These are phyloP conservation scores for Tripterygium wilfordii DNA, from an alignment of 177 flowering plant genomes.

Conservation along the genomic window DNA sequence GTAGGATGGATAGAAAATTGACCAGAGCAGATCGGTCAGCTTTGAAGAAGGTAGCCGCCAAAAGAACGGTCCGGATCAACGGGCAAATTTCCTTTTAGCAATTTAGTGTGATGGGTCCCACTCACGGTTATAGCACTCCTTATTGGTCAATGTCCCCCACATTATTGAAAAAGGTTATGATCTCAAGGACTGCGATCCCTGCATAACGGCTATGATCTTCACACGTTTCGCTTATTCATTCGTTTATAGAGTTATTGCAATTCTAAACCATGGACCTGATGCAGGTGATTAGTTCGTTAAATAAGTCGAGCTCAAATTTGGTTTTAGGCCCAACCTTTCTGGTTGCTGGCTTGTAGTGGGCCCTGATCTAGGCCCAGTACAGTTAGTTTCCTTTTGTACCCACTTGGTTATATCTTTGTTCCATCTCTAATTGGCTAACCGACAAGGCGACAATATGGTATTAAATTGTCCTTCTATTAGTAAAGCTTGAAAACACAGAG, in stretches of 20 bases:
- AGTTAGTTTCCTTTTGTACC: neutral
- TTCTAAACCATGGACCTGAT: too few relatives aligned
- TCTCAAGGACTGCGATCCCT: slow-evolving; percentile 9
- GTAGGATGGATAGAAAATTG: too few relatives aligned
- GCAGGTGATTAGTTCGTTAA: too few relatives aligned
- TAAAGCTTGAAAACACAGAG: too few relatives aligned
- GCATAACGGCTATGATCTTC: neutral
- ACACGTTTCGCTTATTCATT: too few relatives aligned
- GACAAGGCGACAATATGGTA: neutral
- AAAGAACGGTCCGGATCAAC: slow-evolving; percentile 21
- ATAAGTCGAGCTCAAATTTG: too few relatives aligned
- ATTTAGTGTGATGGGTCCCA: slow-evolving; percentile 14
- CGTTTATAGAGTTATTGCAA: too few relatives aligned
- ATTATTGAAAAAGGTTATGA: slow-evolving; percentile 16
- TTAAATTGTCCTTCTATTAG: too few relatives aligned
- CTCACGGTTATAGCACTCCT: slow-evolving; percentile 4
- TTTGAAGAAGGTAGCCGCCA: slow-evolving; percentile 8
- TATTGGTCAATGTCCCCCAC: slow-evolving; percentile 18
- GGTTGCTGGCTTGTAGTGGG: too few relatives aligned
- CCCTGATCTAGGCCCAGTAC: too few relatives aligned
- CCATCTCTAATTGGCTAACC: neutral
- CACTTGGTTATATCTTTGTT: neutral
- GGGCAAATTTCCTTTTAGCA: slow-evolving; percentile 5
- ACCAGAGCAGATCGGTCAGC: too few relatives aligned
- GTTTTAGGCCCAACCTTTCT: too few relatives aligned